Conservation (phyloP, 2,329 filamentous ascomycete genomes). For the Orbilia javanica region DNA sequence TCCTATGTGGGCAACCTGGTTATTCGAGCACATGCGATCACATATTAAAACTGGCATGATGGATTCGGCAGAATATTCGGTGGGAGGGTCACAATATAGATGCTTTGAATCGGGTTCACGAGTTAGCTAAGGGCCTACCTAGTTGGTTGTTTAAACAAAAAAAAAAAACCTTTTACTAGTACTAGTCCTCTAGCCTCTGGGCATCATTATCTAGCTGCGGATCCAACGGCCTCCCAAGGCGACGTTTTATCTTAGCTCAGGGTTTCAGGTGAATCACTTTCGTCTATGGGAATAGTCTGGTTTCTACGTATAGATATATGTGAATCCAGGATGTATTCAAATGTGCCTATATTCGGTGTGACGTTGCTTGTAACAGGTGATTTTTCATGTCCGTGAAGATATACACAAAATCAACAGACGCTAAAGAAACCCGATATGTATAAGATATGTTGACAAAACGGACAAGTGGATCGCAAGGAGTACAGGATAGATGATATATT, state of each 20-base stretch:
- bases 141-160: too few species aligned
- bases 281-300: background rate
- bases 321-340: background rate
- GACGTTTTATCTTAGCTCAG: background rate
- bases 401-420: slow-evolving; percentile 19
- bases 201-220: background rate
- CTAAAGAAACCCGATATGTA: slow-evolving; percentile 13
- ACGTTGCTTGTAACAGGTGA: slow-evolving; percentile 2
- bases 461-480: background rate
- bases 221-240: background rate
- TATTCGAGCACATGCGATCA: background rate
- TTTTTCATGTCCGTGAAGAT: slow-evolving; percentile 7
- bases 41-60: too few species aligned
- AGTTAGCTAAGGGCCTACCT: too few species aligned
- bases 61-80: slow-evolving; percentile 15
- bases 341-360: background rate
- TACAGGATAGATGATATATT: slow-evolving; percentile 14
- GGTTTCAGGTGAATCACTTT: background rate
- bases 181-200: background rate
- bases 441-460: background rate
- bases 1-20: background rate
- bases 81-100: background rate
- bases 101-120: background rate
- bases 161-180: too few species aligned
- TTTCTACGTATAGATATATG: background rate